Evolutionary conservation across 2,329 filamentous ascomycete species (phyloP).

Genomic region (Penicillium sp.): DNA sequence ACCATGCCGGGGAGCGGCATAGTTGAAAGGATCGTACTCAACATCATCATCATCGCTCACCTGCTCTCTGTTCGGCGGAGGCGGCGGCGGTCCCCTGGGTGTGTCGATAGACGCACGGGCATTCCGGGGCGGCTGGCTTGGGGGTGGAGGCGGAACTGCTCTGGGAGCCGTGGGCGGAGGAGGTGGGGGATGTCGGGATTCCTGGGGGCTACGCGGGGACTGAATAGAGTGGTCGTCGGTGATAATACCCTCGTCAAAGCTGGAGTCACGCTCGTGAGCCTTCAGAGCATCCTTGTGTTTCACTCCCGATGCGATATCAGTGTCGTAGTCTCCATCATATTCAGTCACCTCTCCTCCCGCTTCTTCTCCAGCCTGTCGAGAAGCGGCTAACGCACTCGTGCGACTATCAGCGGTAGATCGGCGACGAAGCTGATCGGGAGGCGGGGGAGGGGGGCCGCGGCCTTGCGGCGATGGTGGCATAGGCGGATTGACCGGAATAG

Average conservation of each 20-base stretch:
- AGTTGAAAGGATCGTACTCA: slow-evolving; percentile 53
- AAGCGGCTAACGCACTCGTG: slow-evolving; percentile 40
- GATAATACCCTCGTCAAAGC: slow-evolving; percentile 65
- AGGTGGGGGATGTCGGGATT: slow-evolving; percentile 48
- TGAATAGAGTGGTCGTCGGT: slow-evolving; percentile 55
- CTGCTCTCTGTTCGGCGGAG: slow-evolving; percentile 48
- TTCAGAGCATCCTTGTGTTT: slow-evolving; percentile 92
- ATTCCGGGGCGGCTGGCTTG: slow-evolving; percentile 55
- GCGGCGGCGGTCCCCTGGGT: slow-evolving; percentile 36
- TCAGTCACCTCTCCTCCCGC: slow-evolving; percentile 81
- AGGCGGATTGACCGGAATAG: slow-evolving; percentile 41
- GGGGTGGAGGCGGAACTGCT: slow-evolving; percentile 63
- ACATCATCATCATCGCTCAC: slow-evolving; percentile 50
- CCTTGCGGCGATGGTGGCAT: slow-evolving; percentile 46
- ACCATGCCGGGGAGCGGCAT: slow-evolving; percentile 42
- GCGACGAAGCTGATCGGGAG: slow-evolving; percentile 52
- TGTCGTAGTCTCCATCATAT: slow-evolving; percentile 97
- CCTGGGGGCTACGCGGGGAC: slow-evolving; percentile 43
- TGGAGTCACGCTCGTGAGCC: slow-evolving; percentile 72
- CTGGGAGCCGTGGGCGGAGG: slow-evolving; percentile 58
- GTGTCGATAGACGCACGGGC: slow-evolving; percentile 38
- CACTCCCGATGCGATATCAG: slow-evolving; percentile 91
- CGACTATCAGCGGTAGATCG: slow-evolving; percentile 59
- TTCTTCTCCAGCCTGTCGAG: slow-evolving; percentile 53
- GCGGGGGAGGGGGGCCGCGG: slow-evolving; percentile 66